phyloP scores from a whole-genome alignment of 1,284 basidiomycete genomes.

The Fereydounia khargensis region DNA sequence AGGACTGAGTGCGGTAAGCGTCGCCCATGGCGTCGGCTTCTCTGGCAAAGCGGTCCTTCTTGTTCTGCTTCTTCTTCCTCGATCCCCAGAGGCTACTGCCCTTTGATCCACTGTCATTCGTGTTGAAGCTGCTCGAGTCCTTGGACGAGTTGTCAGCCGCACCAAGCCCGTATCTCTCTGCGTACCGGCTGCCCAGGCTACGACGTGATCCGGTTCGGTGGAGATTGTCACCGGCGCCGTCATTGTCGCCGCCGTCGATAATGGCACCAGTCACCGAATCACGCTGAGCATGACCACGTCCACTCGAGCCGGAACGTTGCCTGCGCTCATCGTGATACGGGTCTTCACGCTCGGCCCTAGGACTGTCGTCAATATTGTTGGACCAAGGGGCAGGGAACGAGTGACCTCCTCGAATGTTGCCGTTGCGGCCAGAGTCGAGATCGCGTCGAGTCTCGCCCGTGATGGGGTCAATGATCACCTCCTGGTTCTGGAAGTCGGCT shows the following conservation, averaged over 20 bases:
- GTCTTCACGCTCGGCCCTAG: constrained; percentile 33
- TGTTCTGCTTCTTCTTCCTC: constrained; percentile 18
- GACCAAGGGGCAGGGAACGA: constrained; percentile 31
- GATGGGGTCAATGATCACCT: constrained; percentile 34
- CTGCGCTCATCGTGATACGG: constrained; percentile 29
- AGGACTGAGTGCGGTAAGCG: constrained; percentile 18
- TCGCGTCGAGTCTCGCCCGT: constrained; percentile 36
- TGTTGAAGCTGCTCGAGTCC: constrained; percentile 27
- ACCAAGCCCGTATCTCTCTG: constrained; percentile 33
- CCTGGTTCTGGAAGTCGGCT: constrained; percentile 19
- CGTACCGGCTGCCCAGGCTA: constrained; percentile 32
- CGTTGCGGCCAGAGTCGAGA: constrained; percentile 3
- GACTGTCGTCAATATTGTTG: constrained; percentile 34
- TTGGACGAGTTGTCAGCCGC: constrained; percentile 17
- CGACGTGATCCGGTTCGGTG: constrained; percentile 22
- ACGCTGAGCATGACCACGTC: constrained; percentile 9
- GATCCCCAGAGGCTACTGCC: constrained; percentile 5
- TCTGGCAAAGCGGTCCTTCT: constrained; percentile 37
- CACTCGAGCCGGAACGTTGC: constrained; percentile 8
- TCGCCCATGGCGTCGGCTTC: constrained; percentile 29
- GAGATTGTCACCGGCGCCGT: constrained; percentile 4
- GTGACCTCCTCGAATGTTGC: constrained; percentile 20
- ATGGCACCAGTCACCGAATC: constrained; percentile 37
- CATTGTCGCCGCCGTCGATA: constrained; percentile 8
- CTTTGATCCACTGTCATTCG: constrained; percentile 5